Evolutionary conservation across 1,284 basidiomycete genomes (phyloP).

Genomic region (Neolentinus lepideus): DNA sequence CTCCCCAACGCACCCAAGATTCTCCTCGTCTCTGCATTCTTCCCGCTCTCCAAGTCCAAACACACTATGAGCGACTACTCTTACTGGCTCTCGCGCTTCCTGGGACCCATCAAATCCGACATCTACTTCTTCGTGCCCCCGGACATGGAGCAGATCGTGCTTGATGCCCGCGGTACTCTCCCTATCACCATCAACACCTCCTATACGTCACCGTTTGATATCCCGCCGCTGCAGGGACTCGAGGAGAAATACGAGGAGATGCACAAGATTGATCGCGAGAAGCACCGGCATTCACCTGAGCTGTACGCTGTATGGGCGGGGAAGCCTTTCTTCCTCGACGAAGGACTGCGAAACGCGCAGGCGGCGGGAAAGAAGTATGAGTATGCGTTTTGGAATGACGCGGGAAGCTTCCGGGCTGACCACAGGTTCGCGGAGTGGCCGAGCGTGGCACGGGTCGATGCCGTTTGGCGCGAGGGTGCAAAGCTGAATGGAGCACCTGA

Average conservation of each 20-base stretch:
- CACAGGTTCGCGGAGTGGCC: slow-evolving; percentile 40
- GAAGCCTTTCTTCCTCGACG: slow-evolving; percentile 41
- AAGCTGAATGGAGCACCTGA: slow-evolving; percentile 11
- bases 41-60: slow-evolving; percentile 40
- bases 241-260: slow-evolving; percentile 30
- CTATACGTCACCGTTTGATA: slow-evolving; percentile 35
- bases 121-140: slow-evolving; percentile 46
- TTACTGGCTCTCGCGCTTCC: slow-evolving; percentile 10
- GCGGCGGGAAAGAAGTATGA: slow-evolving; percentile 25
- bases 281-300: slow-evolving; percentile 31
- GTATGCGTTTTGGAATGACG: slow-evolving; percentile 48
- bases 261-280: slow-evolving; percentile 36
- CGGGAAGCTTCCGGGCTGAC: slow-evolving; percentile 35
- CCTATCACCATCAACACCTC: slow-evolving; percentile 38
- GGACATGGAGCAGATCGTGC: slow-evolving; percentile 27
- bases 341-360: slow-evolving; percentile 24
- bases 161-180: slow-evolving; percentile 20
- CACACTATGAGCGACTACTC: slow-evolving; percentile 23
- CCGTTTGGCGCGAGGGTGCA: slow-evolving; percentile 29
- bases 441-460: slow-evolving; percentile 27
- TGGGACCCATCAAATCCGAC: slow-evolving; percentile 34
- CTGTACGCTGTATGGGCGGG: slow-evolving; percentile 47
- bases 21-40: slow-evolving; percentile 46
- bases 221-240: slow-evolving; percentile 33
- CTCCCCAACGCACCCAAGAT: slow-evolving; percentile 13